Conservation (phyloP, 306 rosid genomes). For the Fagus crenata region DNA sequence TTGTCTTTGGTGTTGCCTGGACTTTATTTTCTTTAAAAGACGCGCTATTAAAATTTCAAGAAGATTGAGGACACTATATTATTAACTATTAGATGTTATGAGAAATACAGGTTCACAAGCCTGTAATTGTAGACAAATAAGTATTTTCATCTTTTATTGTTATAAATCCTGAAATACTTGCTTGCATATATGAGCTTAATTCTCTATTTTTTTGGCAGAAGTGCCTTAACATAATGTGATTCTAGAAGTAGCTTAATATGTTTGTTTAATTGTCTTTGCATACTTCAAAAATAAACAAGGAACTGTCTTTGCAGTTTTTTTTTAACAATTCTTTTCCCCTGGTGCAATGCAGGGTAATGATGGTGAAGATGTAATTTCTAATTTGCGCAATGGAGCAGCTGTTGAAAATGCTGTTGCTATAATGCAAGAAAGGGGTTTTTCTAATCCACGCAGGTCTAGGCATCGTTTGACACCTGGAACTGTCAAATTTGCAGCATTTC, state of each 20-base stretch:
- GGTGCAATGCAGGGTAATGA: conserved; percentile 56
- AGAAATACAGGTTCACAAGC: neutral
- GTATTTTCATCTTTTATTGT: no score
- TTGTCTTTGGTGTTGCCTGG: neutral
- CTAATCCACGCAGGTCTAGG: conserved; percentile 59
- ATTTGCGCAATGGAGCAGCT: conserved; percentile 71
- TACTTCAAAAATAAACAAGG: no score
- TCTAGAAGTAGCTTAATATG: neutral
- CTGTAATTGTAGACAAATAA: neutral
- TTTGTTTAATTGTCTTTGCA: neutral
- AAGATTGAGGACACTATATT: neutral
- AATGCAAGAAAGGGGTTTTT: conserved; percentile 70
- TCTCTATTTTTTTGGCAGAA: neutral
- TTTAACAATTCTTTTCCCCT: conserved; percentile 8
- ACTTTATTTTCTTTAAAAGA: neutral
- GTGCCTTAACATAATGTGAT: neutral
- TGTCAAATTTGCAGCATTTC: conserved; percentile 84
- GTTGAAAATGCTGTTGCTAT: conserved; percentile 65
- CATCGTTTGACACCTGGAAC: conserved; percentile 83
- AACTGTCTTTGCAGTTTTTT: neutral
- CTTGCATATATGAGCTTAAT: neutral
- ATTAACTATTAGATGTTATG: neutral
- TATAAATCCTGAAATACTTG: neutral
- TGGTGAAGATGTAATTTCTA: conserved; percentile 56
- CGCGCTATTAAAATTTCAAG: neutral